Evolutionary conservation across 1,139 yeast species (phyloP), one percentile per base, ranked within the genome.

Genomic region (Hansenula sp.): DNA sequence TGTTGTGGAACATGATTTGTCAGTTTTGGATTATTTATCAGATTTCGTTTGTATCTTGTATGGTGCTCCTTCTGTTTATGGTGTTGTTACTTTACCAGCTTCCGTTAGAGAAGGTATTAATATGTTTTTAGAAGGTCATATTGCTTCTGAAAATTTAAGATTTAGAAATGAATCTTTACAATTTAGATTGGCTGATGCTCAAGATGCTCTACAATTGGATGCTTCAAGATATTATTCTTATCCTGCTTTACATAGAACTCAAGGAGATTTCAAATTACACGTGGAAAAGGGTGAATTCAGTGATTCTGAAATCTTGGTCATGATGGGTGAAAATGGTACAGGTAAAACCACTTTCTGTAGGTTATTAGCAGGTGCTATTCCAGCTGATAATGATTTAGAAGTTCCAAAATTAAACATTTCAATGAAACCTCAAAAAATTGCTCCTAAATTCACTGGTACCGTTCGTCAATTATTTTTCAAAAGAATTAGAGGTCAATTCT

Each of bases 271-370:
- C 85, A 81, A 79, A 61, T 77, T 93, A 65, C 72, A 69, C 49
- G 84, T 94, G 50, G 84, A 87, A 62, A 65, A 78, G 37, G 99
- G 99, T 71, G 93, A 86, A 49, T 93, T 91, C 70, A 85, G 96
- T 48, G 96, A 93, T 67, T 88, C 97, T 36, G 99, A 93, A 72
- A 93, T 93, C 59, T 78, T 93, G 62, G 99, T 93, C 48, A 89
- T 93, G 97, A 91, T 93, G 96, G 99, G 99, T 66, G 99, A 93
- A 73, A 93, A 93, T 67, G 99, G 99, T 74, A 93, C 99, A 21
- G 99, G 99, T 76, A 93, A 93, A 73, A 93, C 99, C 36, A 93
- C 99, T 9, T 84, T 93, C 74, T 91, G 97, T 77, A 87, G 85
- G 66, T 74, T 93, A 62, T 76, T 93, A 59, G 98, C 99, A 18